phyloP scores from a whole-genome alignment of 352 stramenopile species.

The Blastocystis hominis region DNA sequence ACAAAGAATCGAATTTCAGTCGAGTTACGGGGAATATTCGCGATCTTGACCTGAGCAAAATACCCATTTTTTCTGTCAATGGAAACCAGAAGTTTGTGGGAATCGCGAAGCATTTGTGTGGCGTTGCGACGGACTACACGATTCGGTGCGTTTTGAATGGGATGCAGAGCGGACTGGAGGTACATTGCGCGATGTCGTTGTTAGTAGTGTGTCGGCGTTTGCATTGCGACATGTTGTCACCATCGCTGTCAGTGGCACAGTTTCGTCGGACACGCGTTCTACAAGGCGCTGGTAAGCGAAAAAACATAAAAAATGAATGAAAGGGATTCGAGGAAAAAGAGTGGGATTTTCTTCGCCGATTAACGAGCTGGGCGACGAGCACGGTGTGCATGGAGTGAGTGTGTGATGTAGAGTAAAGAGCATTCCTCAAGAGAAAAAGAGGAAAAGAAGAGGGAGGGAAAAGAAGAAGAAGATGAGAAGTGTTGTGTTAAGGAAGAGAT shows the following conservation, averaged over 20 bases:
- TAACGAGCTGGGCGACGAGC: conserved; percentile 40
- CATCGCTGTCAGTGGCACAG: conserved; percentile 56
- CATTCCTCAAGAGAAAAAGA: conserved; percentile 3
- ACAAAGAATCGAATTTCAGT: conserved; percentile 39
- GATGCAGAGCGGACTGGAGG: neutral
- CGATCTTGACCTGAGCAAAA: conserved; percentile 18
- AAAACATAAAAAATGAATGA: neutral
- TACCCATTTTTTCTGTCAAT: conserved; percentile 11
- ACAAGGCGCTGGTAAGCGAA: neutral
- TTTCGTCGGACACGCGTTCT: conserved; percentile 17
- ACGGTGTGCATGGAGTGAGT: neutral
- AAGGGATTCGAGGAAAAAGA: conserved; percentile 16
- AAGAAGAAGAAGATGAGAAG: neutral
- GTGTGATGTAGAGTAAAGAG: neutral
- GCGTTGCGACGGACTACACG: conserved; percentile 53
- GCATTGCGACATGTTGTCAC: conserved; percentile 54
- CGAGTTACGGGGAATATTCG: conserved; percentile 50
- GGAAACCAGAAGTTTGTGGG: conserved; percentile 12
- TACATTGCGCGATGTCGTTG: neutral
- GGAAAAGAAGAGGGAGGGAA: neutral
- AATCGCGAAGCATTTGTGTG: conserved; percentile 56
- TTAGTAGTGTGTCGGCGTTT: conserved; percentile 35
- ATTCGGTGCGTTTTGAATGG: conserved; percentile 49
- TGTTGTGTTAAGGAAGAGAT: neutral
- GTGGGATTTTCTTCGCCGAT: conserved; percentile 31